Evolutionary conservation across 805 yeast species (phyloP).

Genomic region (Sungouiozyma intestinalis): DNA sequence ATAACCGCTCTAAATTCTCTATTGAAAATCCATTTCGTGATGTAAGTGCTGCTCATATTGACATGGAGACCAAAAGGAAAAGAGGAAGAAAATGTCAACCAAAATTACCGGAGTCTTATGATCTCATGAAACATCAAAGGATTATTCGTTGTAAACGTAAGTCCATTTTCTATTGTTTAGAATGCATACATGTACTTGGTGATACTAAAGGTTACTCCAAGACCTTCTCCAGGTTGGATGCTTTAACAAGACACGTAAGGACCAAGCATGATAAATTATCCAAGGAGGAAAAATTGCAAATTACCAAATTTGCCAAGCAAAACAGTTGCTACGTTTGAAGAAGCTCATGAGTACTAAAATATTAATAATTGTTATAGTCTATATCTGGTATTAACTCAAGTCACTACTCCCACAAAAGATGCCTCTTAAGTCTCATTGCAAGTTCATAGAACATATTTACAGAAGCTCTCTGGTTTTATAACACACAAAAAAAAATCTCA

Average conservation of each 20-base stretch:
- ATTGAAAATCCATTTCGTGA: no score
- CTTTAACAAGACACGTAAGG: constrained; percentile 83
- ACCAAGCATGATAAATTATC: constrained; percentile 60
- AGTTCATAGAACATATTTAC: neutral
- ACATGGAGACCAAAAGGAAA: neutral
- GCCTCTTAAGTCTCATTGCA: neutral
- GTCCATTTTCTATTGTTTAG: constrained; percentile 72
- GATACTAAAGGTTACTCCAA: constrained; percentile 37
- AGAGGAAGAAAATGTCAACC: constrained; percentile 11
- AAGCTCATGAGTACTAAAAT: neutral
- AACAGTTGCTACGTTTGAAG: constrained; percentile 33
- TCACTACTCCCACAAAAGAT: neutral
- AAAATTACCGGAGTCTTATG: constrained; percentile 85
- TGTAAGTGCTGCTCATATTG: no score
- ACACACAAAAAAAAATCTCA: no score
- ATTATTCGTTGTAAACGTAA: constrained; percentile 86
- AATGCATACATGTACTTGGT: constrained; percentile 47
- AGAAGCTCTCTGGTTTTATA: no score
- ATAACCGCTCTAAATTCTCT: no score
- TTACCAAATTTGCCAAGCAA: constrained; percentile 64
- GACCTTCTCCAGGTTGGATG: constrained; percentile 89
- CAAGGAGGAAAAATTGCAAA: constrained; percentile 50
- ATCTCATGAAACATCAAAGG: constrained; percentile 87
- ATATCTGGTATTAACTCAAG: neutral
- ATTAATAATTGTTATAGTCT: neutral